phyloP scores from a whole-genome alignment of 108 stramenopile genomes.

The Fragilariopsis cylindrus region DNA sequence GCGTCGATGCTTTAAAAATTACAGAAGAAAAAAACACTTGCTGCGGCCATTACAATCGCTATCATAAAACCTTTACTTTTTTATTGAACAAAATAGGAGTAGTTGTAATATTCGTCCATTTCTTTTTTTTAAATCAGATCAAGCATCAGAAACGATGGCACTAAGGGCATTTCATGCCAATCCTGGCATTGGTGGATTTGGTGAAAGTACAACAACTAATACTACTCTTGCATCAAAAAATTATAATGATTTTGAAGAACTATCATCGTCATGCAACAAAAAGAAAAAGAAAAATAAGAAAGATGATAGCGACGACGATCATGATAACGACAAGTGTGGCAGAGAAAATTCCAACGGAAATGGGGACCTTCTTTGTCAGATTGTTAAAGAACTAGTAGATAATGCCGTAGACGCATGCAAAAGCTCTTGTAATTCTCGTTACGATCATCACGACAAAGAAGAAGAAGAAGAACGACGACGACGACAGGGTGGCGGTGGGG shows the following conservation, averaged over 20 bases:
- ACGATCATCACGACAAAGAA: conserved; percentile 9
- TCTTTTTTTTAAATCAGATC: background rate
- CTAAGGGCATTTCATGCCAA: conserved; percentile 77
- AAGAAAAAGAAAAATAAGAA: background rate
- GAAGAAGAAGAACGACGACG: conserved; percentile 2
- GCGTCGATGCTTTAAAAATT: no score
- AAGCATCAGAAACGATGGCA: conserved; percentile 55
- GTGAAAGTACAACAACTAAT: conserved; percentile 43
- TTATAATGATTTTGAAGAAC: background rate
- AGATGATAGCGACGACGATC: background rate
- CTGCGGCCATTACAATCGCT: no score
- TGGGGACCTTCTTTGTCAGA: conserved; percentile 84
- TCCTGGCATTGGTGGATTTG: conserved; percentile 85
- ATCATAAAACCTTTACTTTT: no score
- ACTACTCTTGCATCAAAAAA: background rate
- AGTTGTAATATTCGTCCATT: background rate
- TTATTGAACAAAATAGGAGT: no score
- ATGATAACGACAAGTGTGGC: conserved; percentile 1
- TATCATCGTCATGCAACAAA: background rate
- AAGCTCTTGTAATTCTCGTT: background rate
- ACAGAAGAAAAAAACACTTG: no score
- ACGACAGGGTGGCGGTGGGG: conserved; percentile 11
- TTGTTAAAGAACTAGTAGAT: conserved; percentile 89
- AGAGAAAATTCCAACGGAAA: background rate
- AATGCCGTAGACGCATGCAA: conserved; percentile 87